phyloP scores from a whole-genome alignment of 225 moss, liverwort and hornwort species.

The Bryum argenteum region DNA sequence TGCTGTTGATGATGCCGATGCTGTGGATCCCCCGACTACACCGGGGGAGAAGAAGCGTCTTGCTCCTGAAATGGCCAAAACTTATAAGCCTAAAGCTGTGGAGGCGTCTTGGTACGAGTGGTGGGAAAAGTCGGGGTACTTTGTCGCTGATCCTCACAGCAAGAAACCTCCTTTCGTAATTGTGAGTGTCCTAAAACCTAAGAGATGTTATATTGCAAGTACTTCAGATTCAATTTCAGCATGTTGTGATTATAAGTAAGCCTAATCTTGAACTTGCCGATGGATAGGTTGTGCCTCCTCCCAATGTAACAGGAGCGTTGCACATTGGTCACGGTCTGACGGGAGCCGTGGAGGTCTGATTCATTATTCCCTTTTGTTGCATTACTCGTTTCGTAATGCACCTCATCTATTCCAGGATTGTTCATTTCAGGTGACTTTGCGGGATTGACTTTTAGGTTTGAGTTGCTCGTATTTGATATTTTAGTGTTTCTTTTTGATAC shows the following conservation, averaged over 20 bases:
- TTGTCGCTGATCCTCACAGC: slow-evolving; percentile 69
- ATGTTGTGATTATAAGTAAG: neutral
- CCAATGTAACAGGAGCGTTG: slow-evolving; percentile 95
- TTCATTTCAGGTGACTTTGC: neutral
- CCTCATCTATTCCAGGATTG: neutral
- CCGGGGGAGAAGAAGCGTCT: slow-evolving; percentile 81
- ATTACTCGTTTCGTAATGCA: neutral
- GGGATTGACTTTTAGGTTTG: neutral
- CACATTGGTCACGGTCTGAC: slow-evolving; percentile 96
- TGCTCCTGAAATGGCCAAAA: slow-evolving; percentile 80
- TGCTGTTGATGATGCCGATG: slow-evolving; percentile 56
- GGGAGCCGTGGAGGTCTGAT: slow-evolving; percentile 75
- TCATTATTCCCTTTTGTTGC: neutral
- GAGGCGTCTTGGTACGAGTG: slow-evolving; percentile 97
- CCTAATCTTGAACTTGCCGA: slow-evolving; percentile 22
- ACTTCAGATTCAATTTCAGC: neutral
- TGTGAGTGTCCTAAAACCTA: slow-evolving; percentile 47
- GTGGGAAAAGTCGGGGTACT: slow-evolving; percentile 93
- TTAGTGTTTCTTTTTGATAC: neutral
- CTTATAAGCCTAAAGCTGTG: slow-evolving; percentile 90
- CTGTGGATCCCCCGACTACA: slow-evolving; percentile 77
- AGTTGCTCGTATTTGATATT: neutral
- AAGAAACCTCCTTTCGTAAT: slow-evolving; percentile 81
- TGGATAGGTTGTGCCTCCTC: slow-evolving; percentile 83
- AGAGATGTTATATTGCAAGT: slow-evolving; percentile 4